Evolutionary conservation across 345 rosid genomes (phyloP).

Genomic region (Euphorbia peplus): DNA sequence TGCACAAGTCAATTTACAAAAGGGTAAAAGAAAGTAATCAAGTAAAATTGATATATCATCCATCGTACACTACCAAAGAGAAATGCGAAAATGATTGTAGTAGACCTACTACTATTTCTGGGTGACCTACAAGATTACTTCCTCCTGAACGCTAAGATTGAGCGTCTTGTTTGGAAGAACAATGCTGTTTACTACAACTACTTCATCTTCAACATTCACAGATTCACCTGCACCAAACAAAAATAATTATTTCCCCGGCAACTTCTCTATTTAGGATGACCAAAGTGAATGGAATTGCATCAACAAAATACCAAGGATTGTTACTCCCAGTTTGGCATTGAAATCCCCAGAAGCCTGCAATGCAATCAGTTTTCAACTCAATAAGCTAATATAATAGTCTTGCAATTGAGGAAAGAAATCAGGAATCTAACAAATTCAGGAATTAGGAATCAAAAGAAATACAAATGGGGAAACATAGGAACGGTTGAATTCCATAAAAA

Average conservation of each 20-base stretch:
- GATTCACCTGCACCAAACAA: conserved; percentile 21
- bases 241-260: neutral
- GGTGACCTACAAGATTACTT: conserved; percentile 24
- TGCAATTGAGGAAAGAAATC: neutral
- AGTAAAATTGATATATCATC: neutral
- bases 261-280: neutral
- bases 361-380: conserved; percentile 8
- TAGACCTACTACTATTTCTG: too few relatives aligned
- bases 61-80: neutral
- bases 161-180: conserved; percentile 34
- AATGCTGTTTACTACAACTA: conserved; percentile 28
- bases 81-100: neutral
- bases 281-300: neutral
- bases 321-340: conserved; percentile 28
- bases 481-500: neutral
- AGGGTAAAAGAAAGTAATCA: conserved; percentile 2
- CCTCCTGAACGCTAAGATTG: conserved; percentile 34
- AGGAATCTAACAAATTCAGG: neutral
- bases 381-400: neutral
- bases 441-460: neutral
- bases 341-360: conserved; percentile 29
- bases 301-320: conserved; percentile 24
- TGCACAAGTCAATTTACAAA: conserved; percentile 15
- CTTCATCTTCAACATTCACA: conserved; percentile 30
- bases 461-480: too few relatives aligned